A percentile compares a stretch with the other conserved stretches of the same genome.
Conservation (phyloP, 2,329 filamentous ascomycete species). For the Pyrenophora tritici-repentis region DNA sequence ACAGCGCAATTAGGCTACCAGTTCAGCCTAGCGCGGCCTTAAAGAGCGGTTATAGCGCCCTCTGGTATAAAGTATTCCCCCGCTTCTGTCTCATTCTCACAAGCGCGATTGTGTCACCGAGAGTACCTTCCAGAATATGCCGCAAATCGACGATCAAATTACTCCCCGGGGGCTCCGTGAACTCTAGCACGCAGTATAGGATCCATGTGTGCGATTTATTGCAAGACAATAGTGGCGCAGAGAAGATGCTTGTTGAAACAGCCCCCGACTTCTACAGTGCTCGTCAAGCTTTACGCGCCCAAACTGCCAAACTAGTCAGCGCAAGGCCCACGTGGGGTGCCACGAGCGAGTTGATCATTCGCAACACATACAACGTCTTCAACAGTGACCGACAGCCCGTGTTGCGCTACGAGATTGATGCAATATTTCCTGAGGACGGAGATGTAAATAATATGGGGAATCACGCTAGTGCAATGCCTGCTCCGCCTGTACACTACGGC, state of each 20-base stretch:
- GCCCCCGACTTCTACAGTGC: conserved; percentile 3
- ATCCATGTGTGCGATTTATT: conserved; percentile 4
- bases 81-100: no score
- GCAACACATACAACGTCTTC: conserved; percentile 8
- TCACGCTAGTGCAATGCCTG: neutral
- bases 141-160: neutral
- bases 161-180: neutral
- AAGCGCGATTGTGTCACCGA: no score
- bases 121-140: neutral
- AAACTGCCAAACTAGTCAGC: conserved; percentile 1
- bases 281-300: conserved; percentile 1
- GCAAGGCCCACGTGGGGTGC: conserved; percentile 5
- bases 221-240: neutral
- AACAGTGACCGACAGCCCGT: neutral
- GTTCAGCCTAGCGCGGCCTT: no score
- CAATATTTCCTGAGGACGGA: neutral
- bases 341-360: neutral
- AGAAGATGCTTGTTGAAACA: neutral
- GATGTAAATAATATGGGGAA: neutral
- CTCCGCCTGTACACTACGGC: conserved; percentile 1
- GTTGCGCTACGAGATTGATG: conserved; percentile 10
- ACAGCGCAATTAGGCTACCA: no score
- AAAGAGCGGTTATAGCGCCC: no score
- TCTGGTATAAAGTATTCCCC: no score
- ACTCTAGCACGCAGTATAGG: neutral